A percentile compares a stretch with the other conserved stretches of the same genome.
These are phyloP conservation scores for Gossypium lobatum DNA, from an alignment of 441 rosid species.

Conservation along the genomic window DNA sequence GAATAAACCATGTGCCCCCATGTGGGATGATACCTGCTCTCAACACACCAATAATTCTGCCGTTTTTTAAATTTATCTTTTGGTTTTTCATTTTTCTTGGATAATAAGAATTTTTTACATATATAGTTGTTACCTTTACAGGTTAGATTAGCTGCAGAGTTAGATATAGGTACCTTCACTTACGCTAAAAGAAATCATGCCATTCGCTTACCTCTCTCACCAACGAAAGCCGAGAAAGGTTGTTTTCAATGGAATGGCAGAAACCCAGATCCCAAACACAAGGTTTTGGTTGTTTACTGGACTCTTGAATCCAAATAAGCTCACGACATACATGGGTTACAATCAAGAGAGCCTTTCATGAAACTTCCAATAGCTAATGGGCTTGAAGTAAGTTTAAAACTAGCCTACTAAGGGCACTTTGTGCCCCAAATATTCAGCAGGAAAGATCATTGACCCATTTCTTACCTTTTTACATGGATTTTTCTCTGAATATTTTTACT, in stretches of 20 bases:
- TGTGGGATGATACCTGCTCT: background rate
- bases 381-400: background rate
- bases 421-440: background rate
- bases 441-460: background rate
- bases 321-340: too few species aligned
- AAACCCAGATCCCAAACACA: too few species aligned
- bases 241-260: too few species aligned
- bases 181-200: background rate
- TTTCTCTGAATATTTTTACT: background rate
- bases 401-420: background rate
- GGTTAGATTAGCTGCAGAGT: background rate
- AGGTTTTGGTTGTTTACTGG: too few species aligned
- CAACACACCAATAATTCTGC: background rate
- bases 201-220: too few species aligned
- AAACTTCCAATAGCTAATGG: background rate
- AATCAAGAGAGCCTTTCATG: background rate
- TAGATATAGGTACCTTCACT: background rate
- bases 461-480: background rate
- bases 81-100: too few species aligned
- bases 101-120: background rate
- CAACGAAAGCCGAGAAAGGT: too few species aligned
- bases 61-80: background rate
- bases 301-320: too few species aligned
- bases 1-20: conserved; percentile 2
- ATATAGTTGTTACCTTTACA: background rate